These are phyloP conservation scores for Ophiostoma australiae DNA, from an alignment of 2,329 filamentous ascomycete genomes.

Conservation along the genomic window DNA sequence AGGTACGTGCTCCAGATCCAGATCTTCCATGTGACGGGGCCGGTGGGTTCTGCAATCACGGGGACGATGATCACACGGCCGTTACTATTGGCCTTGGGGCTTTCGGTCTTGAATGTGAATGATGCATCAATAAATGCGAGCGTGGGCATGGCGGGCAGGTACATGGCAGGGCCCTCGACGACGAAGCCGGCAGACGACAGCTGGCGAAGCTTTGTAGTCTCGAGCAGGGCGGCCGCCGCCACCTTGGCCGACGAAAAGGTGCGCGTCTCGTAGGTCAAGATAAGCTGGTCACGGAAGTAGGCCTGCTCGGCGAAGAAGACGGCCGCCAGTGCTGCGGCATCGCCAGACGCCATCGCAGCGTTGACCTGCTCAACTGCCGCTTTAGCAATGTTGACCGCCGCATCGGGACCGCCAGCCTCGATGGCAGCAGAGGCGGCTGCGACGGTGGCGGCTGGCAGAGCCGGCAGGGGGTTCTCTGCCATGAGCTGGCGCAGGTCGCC, in stretches of 20 bases:
- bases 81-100: not conserved
- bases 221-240: not conserved
- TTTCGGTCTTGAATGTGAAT: not conserved
- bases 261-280: slow-evolving; percentile 1
- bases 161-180: not conserved
- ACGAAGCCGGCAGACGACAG: not conserved
- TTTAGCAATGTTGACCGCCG: not conserved
- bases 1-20: slow-evolving; percentile 5
- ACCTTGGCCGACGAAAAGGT: not conserved
- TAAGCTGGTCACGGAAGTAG: not conserved
- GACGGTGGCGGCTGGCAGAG: not conserved
- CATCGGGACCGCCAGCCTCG: not conserved
- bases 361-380: not conserved
- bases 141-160: not conserved
- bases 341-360: not conserved
- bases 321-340: not conserved
- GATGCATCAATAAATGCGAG: not conserved
- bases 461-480: not conserved
- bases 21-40: not conserved
- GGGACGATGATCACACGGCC: not conserved
- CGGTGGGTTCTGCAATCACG: not conserved
- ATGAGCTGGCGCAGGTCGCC: slow-evolving; percentile 3
- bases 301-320: not conserved
- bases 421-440: not conserved
- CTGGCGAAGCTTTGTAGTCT: not conserved